Conservation (phyloP, 2,329 filamentous ascomycete species). For the Arthrobotrys conoides region DNA sequence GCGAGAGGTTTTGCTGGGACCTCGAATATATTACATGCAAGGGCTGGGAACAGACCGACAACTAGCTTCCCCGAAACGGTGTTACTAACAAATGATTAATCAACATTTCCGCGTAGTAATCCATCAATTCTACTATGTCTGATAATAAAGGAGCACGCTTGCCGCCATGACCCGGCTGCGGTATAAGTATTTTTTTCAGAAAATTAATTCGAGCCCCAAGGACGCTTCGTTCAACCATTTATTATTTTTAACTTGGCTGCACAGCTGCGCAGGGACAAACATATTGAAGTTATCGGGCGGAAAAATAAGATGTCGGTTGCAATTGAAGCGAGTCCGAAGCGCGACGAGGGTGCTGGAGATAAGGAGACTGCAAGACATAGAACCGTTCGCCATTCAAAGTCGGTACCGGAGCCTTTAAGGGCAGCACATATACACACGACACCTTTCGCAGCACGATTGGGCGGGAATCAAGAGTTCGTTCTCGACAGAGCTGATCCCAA, state of each 20-base stretch:
- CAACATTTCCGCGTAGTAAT: neutral
- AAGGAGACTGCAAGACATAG: neutral
- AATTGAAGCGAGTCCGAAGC: conserved; percentile 21
- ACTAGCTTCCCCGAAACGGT: conserved; percentile 8
- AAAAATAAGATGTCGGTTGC: conserved; percentile 26
- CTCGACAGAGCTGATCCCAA: conserved; percentile 60
- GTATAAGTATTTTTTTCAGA: too few relatives aligned
- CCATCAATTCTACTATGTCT: neutral
- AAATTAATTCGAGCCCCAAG: neutral
- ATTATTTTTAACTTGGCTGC: neutral
- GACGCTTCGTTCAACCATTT: neutral
- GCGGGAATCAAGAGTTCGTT: conserved; percentile 62
- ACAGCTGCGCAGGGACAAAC: too few relatives aligned
- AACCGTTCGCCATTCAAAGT: conserved; percentile 9
- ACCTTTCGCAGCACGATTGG: conserved; percentile 61
- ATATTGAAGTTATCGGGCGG: too few relatives aligned
- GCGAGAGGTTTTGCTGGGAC: too few relatives aligned
- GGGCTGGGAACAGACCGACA: neutral
- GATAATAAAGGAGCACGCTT: neutral
- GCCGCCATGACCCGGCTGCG: neutral
- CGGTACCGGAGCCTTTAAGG: conserved; percentile 4
- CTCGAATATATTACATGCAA: neutral
- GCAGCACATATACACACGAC: conserved; percentile 6
- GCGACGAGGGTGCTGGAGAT: neutral
- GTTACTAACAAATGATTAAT: conserved; percentile 10